Evolutionary conservation across 192 early-diverging fungal species (phyloP), one percentile per base, ranked within the genome.

Genomic region (Mortierella antarctica): DNA sequence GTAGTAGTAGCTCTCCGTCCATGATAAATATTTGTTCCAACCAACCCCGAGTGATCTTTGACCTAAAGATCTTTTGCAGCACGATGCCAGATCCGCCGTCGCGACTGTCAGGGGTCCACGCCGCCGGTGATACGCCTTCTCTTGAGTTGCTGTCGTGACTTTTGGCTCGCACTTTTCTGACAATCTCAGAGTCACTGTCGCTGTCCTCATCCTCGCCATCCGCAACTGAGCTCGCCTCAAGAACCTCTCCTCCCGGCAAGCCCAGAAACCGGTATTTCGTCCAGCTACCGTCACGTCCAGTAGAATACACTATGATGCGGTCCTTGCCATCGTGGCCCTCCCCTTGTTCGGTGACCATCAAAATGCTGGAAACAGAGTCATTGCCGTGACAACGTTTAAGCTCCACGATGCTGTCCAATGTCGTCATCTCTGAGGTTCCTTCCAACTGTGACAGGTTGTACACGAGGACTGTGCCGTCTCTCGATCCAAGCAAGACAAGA

Each of bases 11-110:
- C 17, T 86, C 82, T 5, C 77, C 83, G 55, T 90, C 86, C 41
- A 89, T 73, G n/a, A 84, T 74, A 4, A 87, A 74, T 14, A 67
- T 77, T 13, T 83, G 82, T 77, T 95, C 94, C 40, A 95, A 57
- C 89, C 92, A 92, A 8, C 94, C 95, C 46, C 85, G 86, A 7
- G 95, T 95, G 42, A 96, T 83, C 62, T 88, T 89, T n/a, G 87
- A 85, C 40, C 71, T 71, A 55, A 87, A 87, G 13, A 91, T 70
- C 44, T 83, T 83, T 73, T 93, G 89, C 17, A 80, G 65, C 11
- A 80, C 70, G 40, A 80, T 72, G 0, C 15, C 89, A 31, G 46
- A 66, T 62, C 69, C 56, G 17, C 47, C 73, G 21, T 67, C 62
- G 12, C 41, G 23, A 17, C 65, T 39, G 20, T 59, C 61, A 39